Conservation (phyloP, 495 filamentous ascomycete genomes). For the Thozetella sp. region DNA sequence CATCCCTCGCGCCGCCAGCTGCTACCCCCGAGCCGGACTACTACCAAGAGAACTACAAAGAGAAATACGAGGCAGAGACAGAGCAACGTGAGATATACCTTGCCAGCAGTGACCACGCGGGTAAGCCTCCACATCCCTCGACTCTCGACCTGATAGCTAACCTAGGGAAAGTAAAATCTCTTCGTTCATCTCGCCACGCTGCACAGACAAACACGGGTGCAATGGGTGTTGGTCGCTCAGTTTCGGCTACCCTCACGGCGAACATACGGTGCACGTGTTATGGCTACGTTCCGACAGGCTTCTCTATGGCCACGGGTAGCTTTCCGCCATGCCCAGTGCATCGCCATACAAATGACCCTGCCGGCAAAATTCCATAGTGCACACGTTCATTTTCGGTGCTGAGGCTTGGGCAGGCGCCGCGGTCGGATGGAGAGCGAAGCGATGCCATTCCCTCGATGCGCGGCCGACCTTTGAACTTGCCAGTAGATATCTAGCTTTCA, state of each 20-base stretch:
- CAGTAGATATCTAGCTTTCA: too few relatives aligned
- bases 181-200: not conserved
- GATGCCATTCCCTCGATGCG: too few relatives aligned
- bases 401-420: too few relatives aligned
- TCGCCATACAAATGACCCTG: too few relatives aligned
- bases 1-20: not conserved
- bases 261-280: too few relatives aligned
- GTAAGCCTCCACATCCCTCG: not conserved
- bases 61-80: not conserved
- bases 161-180: not conserved
- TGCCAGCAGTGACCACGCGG: not conserved
- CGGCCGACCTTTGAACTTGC: too few relatives aligned
- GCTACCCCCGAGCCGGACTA: not conserved
- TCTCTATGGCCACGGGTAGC: too few relatives aligned
- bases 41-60: slow-evolving; percentile 1
- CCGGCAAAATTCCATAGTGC: too few relatives aligned
- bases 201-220: not conserved
- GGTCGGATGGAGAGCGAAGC: too few relatives aligned
- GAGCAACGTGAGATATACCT: not conserved
- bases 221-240: not conserved
- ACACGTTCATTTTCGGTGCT: too few relatives aligned
- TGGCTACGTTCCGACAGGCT: too few relatives aligned
- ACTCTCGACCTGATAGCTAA: not conserved
- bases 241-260: not conserved
- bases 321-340: too few relatives aligned